Evolutionary conservation across 2,329 filamentous ascomycete species (phyloP).

Genomic region (Incumbomyces delicatus): DNA sequence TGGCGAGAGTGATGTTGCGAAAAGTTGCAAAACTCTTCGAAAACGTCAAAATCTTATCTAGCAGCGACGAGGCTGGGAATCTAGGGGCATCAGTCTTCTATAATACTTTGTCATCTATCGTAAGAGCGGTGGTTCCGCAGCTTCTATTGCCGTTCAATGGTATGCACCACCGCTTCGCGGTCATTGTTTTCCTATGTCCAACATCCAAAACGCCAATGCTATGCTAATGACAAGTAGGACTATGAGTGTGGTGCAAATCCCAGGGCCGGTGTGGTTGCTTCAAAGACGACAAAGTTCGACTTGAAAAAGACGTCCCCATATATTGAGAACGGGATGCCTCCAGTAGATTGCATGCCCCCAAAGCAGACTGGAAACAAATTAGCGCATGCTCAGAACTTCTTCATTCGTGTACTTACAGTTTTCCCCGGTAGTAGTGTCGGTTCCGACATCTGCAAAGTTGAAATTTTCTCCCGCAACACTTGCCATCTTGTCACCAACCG

Average conservation of each 20-base stretch:
- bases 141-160: no score
- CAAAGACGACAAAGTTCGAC: slow-evolving; percentile 52
- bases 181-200: no score
- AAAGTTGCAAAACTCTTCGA: no score
- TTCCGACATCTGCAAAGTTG: slow-evolving; percentile 44
- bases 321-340: slow-evolving; percentile 46
- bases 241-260: slow-evolving; percentile 40
- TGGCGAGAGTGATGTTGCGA: no score
- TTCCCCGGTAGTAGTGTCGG: slow-evolving; percentile 31
- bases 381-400: slow-evolving; percentile 7
- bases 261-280: slow-evolving; percentile 40
- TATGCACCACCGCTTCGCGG: no score
- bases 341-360: slow-evolving; percentile 50
- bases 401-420: slow-evolving; percentile 25
- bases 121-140: no score
- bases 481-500: slow-evolving; percentile 41
- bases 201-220: slow-evolving; percentile 5
- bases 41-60: no score
- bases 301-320: slow-evolving; percentile 54
- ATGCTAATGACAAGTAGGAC: slow-evolving; percentile 3
- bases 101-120: no score
- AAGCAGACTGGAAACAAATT: slow-evolving; percentile 39
- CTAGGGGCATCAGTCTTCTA: no score
- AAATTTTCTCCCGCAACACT: slow-evolving; percentile 48
- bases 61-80: no score